Conservation (phyloP, 164 flowering plant genomes). For the Chimonanthus salicifolius region DNA sequence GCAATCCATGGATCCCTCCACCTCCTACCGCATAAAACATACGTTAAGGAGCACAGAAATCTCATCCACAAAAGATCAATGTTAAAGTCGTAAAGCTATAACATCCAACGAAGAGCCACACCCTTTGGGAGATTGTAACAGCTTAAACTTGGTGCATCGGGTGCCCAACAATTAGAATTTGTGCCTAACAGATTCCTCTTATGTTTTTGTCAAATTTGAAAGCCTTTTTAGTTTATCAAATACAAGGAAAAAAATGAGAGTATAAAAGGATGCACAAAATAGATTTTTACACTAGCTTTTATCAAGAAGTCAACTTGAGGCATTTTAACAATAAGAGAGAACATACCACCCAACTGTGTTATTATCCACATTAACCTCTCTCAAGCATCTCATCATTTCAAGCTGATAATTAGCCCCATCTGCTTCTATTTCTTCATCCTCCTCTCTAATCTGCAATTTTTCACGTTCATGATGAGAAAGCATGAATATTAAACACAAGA, state of each 20-base stretch:
- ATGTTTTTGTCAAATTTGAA: too few species aligned
- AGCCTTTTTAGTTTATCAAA: background rate
- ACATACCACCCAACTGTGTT: constrained; percentile 74
- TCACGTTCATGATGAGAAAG: background rate
- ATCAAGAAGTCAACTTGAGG: background rate
- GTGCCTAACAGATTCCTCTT: too few species aligned
- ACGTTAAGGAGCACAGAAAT: background rate
- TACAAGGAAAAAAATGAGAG: background rate
- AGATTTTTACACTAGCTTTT: background rate
- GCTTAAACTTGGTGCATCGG: too few species aligned
- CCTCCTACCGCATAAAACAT: background rate
- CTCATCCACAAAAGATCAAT: background rate
- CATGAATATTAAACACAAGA: background rate
- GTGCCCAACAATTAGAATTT: too few species aligned
- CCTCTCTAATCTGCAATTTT: constrained; percentile 58
- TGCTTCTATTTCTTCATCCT: constrained; percentile 96
- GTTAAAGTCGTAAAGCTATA: background rate
- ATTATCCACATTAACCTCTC: constrained; percentile 98
- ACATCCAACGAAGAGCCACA: background rate
- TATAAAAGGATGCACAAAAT: background rate
- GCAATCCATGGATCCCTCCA: background rate
- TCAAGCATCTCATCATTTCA: constrained; percentile 98
- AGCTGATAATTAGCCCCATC: constrained; percentile 99
- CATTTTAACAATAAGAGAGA: background rate
- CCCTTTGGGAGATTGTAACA: background rate